Conservation (phyloP, 805 yeast genomes). For the Saccharomycopsis vini region DNA sequence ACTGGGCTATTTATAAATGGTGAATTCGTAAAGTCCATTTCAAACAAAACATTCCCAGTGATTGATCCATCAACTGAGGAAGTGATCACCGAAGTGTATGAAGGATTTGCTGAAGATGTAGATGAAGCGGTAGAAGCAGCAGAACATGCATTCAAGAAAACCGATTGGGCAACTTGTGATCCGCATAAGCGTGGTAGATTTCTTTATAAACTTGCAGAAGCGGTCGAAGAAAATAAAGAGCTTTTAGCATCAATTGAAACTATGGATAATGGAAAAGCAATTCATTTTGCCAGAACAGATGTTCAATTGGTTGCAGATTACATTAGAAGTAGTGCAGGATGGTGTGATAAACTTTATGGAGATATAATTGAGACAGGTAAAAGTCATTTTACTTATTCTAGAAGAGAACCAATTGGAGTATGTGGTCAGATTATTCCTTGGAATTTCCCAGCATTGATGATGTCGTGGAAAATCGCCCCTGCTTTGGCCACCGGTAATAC, state of each 20-base stretch:
- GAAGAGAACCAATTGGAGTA: slow-evolving; percentile 88
- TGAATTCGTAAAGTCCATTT: slow-evolving; percentile 56
- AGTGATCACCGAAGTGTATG: slow-evolving; percentile 57
- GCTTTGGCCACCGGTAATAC: slow-evolving; percentile 88
- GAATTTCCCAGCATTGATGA: slow-evolving; percentile 93
- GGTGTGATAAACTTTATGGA: slow-evolving; percentile 83
- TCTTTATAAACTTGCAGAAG: slow-evolving; percentile 65
- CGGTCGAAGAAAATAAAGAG: slow-evolving; percentile 63
- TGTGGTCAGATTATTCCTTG: slow-evolving; percentile 95
- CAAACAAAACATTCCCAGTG: slow-evolving; percentile 51
- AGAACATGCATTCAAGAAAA: slow-evolving; percentile 53
- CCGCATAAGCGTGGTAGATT: slow-evolving; percentile 58
- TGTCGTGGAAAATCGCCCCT: slow-evolving; percentile 92
- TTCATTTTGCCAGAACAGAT: slow-evolving; percentile 64
- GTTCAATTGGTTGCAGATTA: slow-evolving; percentile 60
- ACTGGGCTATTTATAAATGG: slow-evolving; percentile 76
- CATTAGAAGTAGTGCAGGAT: slow-evolving; percentile 81
- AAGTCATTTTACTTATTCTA: slow-evolving; percentile 66
- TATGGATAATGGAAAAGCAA: slow-evolving; percentile 83
- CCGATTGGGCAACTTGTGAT: slow-evolving; percentile 58
- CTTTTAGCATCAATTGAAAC: slow-evolving; percentile 74
- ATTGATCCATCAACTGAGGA: slow-evolving; percentile 70
- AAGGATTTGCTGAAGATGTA: slow-evolving; percentile 69
- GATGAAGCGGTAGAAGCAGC: slow-evolving; percentile 86
- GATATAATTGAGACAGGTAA: slow-evolving; percentile 64